These are phyloP conservation scores for Cryptococcus sp. DNA, from an alignment of 1,284 basidiomycete species.

Conservation along the genomic window DNA sequence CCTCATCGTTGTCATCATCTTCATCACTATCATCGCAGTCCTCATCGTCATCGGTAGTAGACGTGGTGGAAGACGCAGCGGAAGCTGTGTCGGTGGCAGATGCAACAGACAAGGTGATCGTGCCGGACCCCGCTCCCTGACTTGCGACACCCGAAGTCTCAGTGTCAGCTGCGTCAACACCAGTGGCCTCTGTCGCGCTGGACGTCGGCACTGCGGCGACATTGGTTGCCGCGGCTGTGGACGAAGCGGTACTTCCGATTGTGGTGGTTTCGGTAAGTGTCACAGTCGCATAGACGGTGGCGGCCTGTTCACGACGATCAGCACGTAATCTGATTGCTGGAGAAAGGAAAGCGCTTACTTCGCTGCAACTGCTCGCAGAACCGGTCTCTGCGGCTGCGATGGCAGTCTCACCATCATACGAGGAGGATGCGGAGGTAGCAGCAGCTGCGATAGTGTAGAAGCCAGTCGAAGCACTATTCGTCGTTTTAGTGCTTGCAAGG, in stretches of 20 bases:
- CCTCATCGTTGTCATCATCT: conserved; percentile 15
- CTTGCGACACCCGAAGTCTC: neutral
- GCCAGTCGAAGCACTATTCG: neutral
- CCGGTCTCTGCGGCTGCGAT: too few relatives aligned
- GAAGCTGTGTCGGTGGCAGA: neutral
- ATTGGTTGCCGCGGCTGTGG: neutral
- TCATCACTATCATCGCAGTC: conserved; percentile 18
- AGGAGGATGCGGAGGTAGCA: neutral
- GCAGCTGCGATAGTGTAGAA: neutral
- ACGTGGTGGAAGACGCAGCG: neutral
- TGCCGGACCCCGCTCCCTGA: too few relatives aligned
- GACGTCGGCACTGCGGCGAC: neutral
- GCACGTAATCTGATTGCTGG: neutral
- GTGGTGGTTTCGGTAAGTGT: conserved; percentile 18
- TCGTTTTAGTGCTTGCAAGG: neutral
- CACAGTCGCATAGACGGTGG: conserved; percentile 27
- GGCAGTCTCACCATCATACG: neutral
- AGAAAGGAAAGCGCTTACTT: conserved; percentile 15
- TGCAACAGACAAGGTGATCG: too few relatives aligned
- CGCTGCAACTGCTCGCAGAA: conserved; percentile 9
- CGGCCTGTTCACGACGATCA: conserved; percentile 12
- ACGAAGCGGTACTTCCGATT: neutral
- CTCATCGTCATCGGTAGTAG: conserved; percentile 18
- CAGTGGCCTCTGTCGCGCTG: conserved; percentile 1
- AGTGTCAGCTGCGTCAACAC: neutral